Percentiles rank a stretch among this genome's conserved stretches.
Evolutionary conservation across 2,329 filamentous ascomycete species (phyloP).

Genomic region (Lachnellula subtilissima): DNA sequence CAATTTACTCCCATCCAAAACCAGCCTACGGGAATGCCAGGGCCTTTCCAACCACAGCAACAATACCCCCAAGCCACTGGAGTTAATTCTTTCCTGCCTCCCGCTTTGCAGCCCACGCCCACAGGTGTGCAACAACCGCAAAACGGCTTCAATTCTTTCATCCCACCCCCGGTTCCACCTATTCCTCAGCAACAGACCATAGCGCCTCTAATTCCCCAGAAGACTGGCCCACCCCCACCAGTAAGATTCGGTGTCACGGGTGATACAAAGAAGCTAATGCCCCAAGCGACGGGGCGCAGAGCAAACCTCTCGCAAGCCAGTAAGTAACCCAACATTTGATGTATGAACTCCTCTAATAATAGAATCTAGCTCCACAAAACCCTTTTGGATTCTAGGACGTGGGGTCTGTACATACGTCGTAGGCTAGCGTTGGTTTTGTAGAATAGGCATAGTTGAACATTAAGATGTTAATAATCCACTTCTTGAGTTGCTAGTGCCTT

Average conservation of each 20-base stretch:
- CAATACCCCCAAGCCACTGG: slow-evolving; percentile 36
- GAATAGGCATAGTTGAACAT: slow-evolving; percentile 27
- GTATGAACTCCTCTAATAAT: slow-evolving; percentile 10
- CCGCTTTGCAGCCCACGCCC: slow-evolving; percentile 55
- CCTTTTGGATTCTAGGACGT: slow-evolving; percentile 60
- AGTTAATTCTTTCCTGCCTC: slow-evolving; percentile 55
- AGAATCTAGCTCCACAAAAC: slow-evolving; percentile 56
- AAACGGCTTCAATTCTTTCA: slow-evolving; percentile 44
- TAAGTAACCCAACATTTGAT: slow-evolving; percentile 53
- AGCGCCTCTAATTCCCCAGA: slow-evolving; percentile 66
- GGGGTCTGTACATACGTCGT: slow-evolving; percentile 20
- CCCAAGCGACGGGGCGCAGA: slow-evolving; percentile 82
- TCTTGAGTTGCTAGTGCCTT: background rate
- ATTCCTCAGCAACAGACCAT: slow-evolving; percentile 53
- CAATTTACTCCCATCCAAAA: slow-evolving; percentile 46
- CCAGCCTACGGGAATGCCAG: slow-evolving; percentile 46
- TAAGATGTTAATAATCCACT: slow-evolving; percentile 22
- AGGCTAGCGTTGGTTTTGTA: slow-evolving; percentile 23
- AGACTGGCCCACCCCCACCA: slow-evolving; percentile 80
- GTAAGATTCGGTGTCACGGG: slow-evolving; percentile 80
- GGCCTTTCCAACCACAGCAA: slow-evolving; percentile 36
- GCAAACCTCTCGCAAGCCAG: slow-evolving; percentile 93
- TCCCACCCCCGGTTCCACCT: slow-evolving; percentile 42
- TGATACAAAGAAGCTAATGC: slow-evolving; percentile 69
- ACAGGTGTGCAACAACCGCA: slow-evolving; percentile 50